A percentile compares a stretch with the other conserved stretches of the same genome.
These are phyloP conservation scores for Phyllosticta ampelicida DNA, from an alignment of 2,329 filamentous ascomycete genomes.

Conservation along the genomic window DNA sequence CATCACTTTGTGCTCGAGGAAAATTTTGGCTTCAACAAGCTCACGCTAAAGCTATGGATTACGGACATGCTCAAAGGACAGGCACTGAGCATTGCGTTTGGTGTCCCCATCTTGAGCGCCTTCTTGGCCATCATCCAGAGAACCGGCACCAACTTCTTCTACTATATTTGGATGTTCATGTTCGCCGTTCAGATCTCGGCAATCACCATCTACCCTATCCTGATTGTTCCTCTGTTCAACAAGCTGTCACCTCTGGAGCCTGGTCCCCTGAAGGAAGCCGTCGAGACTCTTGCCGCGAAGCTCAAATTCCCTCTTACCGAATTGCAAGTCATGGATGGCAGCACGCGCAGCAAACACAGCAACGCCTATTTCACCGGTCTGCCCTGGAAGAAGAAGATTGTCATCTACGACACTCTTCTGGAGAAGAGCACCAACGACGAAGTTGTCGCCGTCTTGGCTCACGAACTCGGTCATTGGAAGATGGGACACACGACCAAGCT, in stretches of 20 bases:
- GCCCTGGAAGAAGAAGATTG: slow-evolving; percentile 99
- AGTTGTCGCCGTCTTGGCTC: slow-evolving; percentile 86
- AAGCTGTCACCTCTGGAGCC: slow-evolving; percentile 88
- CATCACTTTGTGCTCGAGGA: slow-evolving; percentile 94
- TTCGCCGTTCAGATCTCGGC: slow-evolving; percentile 83
- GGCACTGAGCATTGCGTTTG: slow-evolving; percentile 65
- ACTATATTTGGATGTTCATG: slow-evolving; percentile 92
- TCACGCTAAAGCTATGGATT: slow-evolving; percentile 79
- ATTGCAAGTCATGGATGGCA: slow-evolving; percentile 88
- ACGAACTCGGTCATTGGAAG: slow-evolving; percentile 96
- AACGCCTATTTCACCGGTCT: slow-evolving; percentile 96
- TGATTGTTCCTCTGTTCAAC: slow-evolving; percentile 93
- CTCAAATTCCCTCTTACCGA: slow-evolving; percentile 88
- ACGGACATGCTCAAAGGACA: slow-evolving; percentile 89
- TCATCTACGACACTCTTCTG: slow-evolving; percentile 95
- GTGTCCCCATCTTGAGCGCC: slow-evolving; percentile 78
- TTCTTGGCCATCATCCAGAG: slow-evolving; percentile 91
- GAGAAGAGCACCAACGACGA: slow-evolving; percentile 89
- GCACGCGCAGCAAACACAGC: slow-evolving; percentile 77
- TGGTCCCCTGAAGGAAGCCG: slow-evolving; percentile 75
- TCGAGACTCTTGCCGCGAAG: slow-evolving; percentile 71
- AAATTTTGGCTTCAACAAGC: slow-evolving; percentile 98
- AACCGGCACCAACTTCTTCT: slow-evolving; percentile 92
- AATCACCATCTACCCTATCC: slow-evolving; percentile 92
- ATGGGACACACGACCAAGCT: slow-evolving; percentile 89